Conservation (phyloP, 2,329 filamentous ascomycete genomes). For the Stagonosporopsis vannaccii region DNA sequence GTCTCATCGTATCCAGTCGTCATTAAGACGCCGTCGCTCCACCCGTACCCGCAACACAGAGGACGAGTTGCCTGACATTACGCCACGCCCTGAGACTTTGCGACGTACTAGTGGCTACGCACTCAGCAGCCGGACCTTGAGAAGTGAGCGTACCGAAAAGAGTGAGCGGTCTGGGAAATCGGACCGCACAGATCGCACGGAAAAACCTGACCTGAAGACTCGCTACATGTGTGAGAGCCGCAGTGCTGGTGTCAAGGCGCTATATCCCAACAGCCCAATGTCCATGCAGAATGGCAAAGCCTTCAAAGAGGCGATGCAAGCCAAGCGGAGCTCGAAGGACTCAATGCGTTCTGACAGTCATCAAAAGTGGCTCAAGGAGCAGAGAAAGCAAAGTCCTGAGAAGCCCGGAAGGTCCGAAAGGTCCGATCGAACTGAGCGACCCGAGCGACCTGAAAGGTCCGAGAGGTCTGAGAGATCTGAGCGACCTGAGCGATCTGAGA, state of each 20-base stretch:
- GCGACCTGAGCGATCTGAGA: conserved; percentile 17
- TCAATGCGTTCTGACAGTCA: conserved; percentile 17
- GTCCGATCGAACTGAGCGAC: conserved; percentile 24
- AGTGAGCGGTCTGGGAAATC: conserved; percentile 31
- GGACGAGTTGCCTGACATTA: conserved; percentile 35
- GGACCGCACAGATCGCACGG: conserved; percentile 24
- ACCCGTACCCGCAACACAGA: conserved; percentile 37
- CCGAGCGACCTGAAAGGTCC: conserved; percentile 18
- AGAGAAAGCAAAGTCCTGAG: conserved; percentile 15
- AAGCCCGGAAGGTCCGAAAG: conserved; percentile 28
- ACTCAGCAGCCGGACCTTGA: conserved; percentile 32
- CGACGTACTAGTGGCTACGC: conserved; percentile 44
- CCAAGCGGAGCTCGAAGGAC: conserved; percentile 24
- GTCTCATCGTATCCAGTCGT: conserved; percentile 35
- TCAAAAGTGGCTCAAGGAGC: conserved; percentile 17
- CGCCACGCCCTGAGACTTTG: conserved; percentile 22
- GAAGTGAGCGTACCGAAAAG: conserved; percentile 30
- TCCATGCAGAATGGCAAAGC: conserved; percentile 28
- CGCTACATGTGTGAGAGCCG: conserved; percentile 46
- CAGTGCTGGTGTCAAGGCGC: conserved; percentile 49
- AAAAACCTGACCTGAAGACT: conserved; percentile 35
- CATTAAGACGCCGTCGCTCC: conserved; percentile 40
- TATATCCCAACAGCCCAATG: conserved; percentile 46
- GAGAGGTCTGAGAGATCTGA: conserved; percentile 22
- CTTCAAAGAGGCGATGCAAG: conserved; percentile 25